Evolutionary conservation across 176 grass and related monocot species (phyloP).

Genomic region (Sorghum bicolor): DNA sequence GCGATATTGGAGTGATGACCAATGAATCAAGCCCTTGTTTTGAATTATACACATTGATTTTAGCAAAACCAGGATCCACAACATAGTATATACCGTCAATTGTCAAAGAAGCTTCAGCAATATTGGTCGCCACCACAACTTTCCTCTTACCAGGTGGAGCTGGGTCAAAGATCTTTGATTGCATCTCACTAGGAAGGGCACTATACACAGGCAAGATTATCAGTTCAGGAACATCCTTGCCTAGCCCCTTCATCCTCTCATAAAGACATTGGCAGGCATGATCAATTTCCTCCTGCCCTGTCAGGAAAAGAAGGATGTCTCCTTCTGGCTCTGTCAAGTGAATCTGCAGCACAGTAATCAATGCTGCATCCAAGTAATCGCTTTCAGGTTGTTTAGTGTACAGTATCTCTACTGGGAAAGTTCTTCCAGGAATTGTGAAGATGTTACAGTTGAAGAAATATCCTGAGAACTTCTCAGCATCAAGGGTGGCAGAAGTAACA

Average conservation of each 20-base stretch:
- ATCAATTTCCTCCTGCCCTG: constrained; percentile 94
- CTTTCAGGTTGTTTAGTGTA: constrained; percentile 93
- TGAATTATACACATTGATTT: constrained; percentile 91
- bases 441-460: constrained; percentile 98
- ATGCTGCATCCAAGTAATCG: constrained; percentile 87
- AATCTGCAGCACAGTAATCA: constrained; percentile 91
- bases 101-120: constrained; percentile 90
- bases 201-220: constrained; percentile 95
- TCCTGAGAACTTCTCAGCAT: constrained; percentile 95
- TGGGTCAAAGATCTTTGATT: constrained; percentile 92
- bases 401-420: constrained; percentile 91
- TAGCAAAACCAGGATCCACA: constrained; percentile 91
- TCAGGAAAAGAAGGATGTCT: constrained; percentile 84
- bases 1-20: constrained; percentile 93
- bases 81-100: constrained; percentile 96
- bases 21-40: constrained; percentile 90
- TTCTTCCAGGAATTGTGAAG: constrained; percentile 95
- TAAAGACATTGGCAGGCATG: constrained; percentile 91
- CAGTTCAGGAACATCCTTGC: constrained; percentile 89
- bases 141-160: constrained; percentile 94
- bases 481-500: constrained; percentile 92
- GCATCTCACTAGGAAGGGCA: constrained; percentile 97
- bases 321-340: constrained; percentile 95
- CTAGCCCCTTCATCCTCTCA: constrained; percentile 94
- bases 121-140: constrained; percentile 92